phyloP scores from a whole-genome alignment of 345 rosid species.

The Citrus sinensis region DNA sequence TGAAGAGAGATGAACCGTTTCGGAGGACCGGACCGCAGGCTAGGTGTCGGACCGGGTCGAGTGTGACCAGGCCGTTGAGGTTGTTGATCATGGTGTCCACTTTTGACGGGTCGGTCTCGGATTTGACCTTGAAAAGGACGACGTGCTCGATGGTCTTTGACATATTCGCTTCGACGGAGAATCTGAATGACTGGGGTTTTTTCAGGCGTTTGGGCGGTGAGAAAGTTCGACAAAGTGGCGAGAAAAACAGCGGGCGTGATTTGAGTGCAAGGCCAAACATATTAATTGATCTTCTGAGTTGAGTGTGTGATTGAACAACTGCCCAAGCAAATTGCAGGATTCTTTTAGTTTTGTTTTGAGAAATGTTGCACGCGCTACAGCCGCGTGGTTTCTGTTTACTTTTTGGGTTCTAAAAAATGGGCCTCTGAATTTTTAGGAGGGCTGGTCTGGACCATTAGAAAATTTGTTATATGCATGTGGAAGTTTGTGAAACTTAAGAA shows the following conservation, averaged over 20 bases:
- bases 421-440: neutral
- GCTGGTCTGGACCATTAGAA: neutral
- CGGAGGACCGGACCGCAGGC: slow-evolving; percentile 56
- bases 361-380: too few species aligned
- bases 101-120: slow-evolving; percentile 37
- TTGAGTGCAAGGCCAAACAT: slow-evolving; percentile 23
- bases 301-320: too few species aligned
- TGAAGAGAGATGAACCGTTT: slow-evolving; percentile 34
- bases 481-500: neutral
- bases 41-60: slow-evolving; percentile 62
- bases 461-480: neutral
- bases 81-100: slow-evolving; percentile 50
- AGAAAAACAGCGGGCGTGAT: slow-evolving; percentile 12
- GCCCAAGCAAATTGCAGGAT: neutral
- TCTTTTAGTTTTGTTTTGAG: too few species aligned
- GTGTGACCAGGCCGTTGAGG: slow-evolving; percentile 51
- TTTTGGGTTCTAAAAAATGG: neutral
- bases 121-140: slow-evolving; percentile 78
- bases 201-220: slow-evolving; percentile 19
- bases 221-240: slow-evolving; percentile 16
- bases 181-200: neutral
- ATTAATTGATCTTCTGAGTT: neutral
- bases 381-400: too few species aligned
- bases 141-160: slow-evolving; percentile 58
- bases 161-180: slow-evolving; percentile 27